These are phyloP conservation scores for Coccinonectria pachysandricola DNA, from an alignment of 2,329 filamentous ascomycete species.

Conservation along the genomic window DNA sequence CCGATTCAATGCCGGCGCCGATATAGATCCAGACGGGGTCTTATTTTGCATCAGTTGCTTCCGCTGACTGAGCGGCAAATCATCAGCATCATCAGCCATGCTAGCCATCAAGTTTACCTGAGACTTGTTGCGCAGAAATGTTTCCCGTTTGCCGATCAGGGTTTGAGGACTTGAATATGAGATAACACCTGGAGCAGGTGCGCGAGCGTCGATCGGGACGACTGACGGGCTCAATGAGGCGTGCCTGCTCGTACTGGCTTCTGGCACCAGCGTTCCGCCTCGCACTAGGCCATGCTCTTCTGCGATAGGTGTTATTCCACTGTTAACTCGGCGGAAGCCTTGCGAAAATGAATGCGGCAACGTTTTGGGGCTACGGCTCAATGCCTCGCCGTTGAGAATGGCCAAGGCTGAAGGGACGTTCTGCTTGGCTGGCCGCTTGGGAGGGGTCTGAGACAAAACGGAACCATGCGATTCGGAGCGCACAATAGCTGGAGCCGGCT, in stretches of 20 bases:
- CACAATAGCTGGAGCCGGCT: constrained; percentile 15
- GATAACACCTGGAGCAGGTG: constrained; percentile 33
- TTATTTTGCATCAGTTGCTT: constrained; percentile 48
- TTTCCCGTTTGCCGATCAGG: constrained; percentile 45
- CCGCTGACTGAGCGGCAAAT: constrained; percentile 62
- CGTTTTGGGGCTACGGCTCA: constrained; percentile 11
- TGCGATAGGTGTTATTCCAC: constrained; percentile 30
- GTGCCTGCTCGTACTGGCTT: constrained; percentile 8
- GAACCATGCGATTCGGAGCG: constrained; percentile 22
- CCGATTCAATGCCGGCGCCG: constrained; percentile 14
- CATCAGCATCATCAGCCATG: constrained; percentile 42
- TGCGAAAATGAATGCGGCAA: constrained; percentile 14
- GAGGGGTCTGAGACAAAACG: constrained; percentile 8
- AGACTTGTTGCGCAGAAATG: constrained; percentile 42
- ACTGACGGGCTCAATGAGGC: constrained; percentile 13
- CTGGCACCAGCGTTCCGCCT: constrained; percentile 10
- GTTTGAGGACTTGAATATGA: constrained; percentile 45
- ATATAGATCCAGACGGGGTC: constrained; percentile 26
- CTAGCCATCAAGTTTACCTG: constrained; percentile 27
- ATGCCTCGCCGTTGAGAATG: constrained; percentile 15
- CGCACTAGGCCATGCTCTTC: constrained; percentile 27
- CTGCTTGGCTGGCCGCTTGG: constrained; percentile 13
- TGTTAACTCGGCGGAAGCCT: constrained; percentile 17
- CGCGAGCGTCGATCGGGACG: constrained; percentile 13
- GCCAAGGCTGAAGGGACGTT: constrained; percentile 14